phyloP scores from a whole-genome alignment of 2,329 filamentous ascomycete species.

The Metarhizium rileyi region DNA sequence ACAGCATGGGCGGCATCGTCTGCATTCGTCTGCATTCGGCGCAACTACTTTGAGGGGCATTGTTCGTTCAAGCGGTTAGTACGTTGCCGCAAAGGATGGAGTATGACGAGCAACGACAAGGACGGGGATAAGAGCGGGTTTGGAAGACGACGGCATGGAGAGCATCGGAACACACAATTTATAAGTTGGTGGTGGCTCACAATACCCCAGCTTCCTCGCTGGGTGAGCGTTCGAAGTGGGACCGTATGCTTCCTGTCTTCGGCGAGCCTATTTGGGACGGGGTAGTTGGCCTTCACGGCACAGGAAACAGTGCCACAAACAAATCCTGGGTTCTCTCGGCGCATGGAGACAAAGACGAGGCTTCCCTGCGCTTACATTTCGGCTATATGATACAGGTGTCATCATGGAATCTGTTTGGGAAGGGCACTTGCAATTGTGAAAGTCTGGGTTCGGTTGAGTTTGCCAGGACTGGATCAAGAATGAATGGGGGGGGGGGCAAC shows the following conservation, averaged over 20 bases:
- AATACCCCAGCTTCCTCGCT: no score
- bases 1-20: constrained; percentile 25
- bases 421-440: no score
- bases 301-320: background rate
- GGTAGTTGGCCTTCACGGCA: constrained; percentile 1
- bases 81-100: background rate
- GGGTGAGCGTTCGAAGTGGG: no score
- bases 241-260: constrained; percentile 1
- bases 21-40: constrained; percentile 25
- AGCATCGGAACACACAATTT: background rate
- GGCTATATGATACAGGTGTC: background rate
- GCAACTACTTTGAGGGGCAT: constrained; percentile 30
- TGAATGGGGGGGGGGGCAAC: no score
- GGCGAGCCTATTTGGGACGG: constrained; percentile 16
- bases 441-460: no score
- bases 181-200: no score
- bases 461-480: no score
- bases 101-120: background rate
- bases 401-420: background rate
- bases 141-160: background rate
- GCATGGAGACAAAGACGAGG: background rate
- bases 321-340: background rate
- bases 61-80: background rate
- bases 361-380: background rate
- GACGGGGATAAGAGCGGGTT: background rate